phyloP scores from a whole-genome alignment of 2,329 filamentous ascomycete species.

The Triangularia setosa region DNA sequence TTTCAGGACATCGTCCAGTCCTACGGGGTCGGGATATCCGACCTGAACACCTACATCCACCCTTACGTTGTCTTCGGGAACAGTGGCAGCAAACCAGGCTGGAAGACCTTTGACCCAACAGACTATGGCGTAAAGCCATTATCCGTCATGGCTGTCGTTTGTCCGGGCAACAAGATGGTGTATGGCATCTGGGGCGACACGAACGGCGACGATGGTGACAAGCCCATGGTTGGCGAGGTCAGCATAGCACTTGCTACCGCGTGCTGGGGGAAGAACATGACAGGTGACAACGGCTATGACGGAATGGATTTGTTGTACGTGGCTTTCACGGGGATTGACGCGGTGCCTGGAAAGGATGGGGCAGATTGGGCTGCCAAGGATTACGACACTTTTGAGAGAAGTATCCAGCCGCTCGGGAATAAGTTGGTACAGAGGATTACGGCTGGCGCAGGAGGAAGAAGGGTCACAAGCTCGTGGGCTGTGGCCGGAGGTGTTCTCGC shows the following conservation, averaged over 20 bases:
- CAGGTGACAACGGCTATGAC: conserved; percentile 53
- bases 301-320: conserved; percentile 59
- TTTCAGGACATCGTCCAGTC: conserved; percentile 37
- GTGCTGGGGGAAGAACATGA: conserved; percentile 48
- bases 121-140: conserved; percentile 43
- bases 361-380: conserved; percentile 53
- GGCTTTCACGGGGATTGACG: conserved; percentile 53
- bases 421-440: conserved; percentile 41
- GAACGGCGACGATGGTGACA: conserved; percentile 42
- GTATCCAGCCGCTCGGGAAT: conserved; percentile 49
- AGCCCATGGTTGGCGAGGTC: conserved; percentile 44
- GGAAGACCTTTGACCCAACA: conserved; percentile 39
- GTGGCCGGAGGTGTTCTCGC: neutral
- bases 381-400: conserved; percentile 49
- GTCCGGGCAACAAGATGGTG: conserved; percentile 42
- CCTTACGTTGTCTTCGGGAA: conserved; percentile 55
- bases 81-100: conserved; percentile 31
- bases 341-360: conserved; percentile 50
- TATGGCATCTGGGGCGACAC: conserved; percentile 54
- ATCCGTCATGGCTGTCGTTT: conserved; percentile 53
- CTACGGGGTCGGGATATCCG: conserved; percentile 36
- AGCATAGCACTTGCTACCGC: conserved; percentile 45
- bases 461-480: neutral
- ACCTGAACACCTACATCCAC: conserved; percentile 50
- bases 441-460: neutral